Conservation (phyloP, 345 rosid species). For the Eucalyptus regnans region DNA sequence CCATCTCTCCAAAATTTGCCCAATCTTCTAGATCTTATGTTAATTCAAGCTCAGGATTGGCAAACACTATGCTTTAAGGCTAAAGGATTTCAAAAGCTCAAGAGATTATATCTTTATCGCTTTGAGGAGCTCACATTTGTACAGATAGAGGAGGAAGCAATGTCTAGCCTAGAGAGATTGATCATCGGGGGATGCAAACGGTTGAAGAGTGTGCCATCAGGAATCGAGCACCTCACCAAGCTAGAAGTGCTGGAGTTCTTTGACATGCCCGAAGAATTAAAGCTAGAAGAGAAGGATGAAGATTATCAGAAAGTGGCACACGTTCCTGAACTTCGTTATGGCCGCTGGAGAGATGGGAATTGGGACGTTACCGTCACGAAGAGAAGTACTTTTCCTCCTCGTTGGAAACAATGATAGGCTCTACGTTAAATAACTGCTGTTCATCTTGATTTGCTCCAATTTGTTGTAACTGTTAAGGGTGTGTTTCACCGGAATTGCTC, state of each 20-base stretch:
- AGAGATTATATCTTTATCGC: neutral
- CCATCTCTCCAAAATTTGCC: conserved; percentile 10
- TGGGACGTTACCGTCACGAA: conserved; percentile 9
- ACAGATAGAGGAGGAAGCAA: conserved; percentile 8
- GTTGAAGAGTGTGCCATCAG: conserved; percentile 7
- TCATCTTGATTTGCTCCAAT: neutral
- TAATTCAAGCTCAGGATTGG: conserved; percentile 6
- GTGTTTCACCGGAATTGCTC: too few species aligned
- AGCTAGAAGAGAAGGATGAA: neutral
- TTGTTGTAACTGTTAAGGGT: neutral
- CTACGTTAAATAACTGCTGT: neutral
- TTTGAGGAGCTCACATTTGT: conserved; percentile 4
- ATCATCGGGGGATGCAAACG: conserved; percentile 7
- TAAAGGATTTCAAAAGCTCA: conserved; percentile 21
- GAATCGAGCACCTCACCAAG: conserved; percentile 11
- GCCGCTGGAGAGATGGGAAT: conserved; percentile 14
- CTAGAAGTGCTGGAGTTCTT: conserved; percentile 15
- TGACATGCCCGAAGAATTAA: conserved; percentile 17
- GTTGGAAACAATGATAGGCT: conserved; percentile 4
- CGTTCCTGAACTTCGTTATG: conserved; percentile 10
- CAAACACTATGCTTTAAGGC: conserved; percentile 3
- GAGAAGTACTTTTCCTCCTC: neutral
- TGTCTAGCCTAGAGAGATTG: conserved; percentile 14
- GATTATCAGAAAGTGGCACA: conserved; percentile 6
- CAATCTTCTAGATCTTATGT: conserved; percentile 16